These are phyloP conservation scores for Suillus plorans DNA, from an alignment of 768 basidiomycete species.

Conservation along the genomic window DNA sequence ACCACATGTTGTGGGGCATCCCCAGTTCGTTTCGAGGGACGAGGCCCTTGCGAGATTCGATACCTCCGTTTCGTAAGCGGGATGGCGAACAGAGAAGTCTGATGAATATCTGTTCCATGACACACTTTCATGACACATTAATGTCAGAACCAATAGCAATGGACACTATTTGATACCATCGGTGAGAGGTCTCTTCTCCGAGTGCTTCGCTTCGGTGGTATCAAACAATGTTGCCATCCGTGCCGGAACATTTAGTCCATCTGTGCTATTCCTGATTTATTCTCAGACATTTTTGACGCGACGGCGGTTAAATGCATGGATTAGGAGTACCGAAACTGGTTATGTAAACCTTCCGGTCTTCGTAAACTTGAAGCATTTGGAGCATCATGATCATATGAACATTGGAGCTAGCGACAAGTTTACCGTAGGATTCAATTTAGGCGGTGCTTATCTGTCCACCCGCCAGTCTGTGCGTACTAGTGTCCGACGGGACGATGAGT, in stretches of 20 bases:
- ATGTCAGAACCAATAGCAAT: not conserved
- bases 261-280: not conserved
- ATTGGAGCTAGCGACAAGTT: slow-evolving; percentile 10
- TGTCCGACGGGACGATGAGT: too few species aligned
- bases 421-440: not conserved
- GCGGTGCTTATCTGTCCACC: slow-evolving; percentile 1
- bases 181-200: slow-evolving; percentile 2
- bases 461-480: not conserved
- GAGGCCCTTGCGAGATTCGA: not conserved
- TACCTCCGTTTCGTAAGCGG: not conserved
- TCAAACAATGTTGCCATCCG: slow-evolving; percentile 1
- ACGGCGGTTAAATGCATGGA: not conserved
- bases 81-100: slow-evolving; percentile 1
- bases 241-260: not conserved
- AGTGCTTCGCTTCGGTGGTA: slow-evolving; percentile 2
- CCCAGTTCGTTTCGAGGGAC: not conserved
- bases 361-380: not conserved
- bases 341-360: not conserved
- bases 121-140: not conserved
- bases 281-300: not conserved
- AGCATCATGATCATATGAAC: slow-evolving; percentile 4
- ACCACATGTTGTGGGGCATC: not conserved
- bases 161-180: slow-evolving; percentile 1
- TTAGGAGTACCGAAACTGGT: not conserved
- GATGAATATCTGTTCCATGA: not conserved